Evolutionary conservation across 179 eudicot genomes (phyloP), one percentile per base, ranked within the genome.

Genomic region (Heliamphora pulchella): DNA sequence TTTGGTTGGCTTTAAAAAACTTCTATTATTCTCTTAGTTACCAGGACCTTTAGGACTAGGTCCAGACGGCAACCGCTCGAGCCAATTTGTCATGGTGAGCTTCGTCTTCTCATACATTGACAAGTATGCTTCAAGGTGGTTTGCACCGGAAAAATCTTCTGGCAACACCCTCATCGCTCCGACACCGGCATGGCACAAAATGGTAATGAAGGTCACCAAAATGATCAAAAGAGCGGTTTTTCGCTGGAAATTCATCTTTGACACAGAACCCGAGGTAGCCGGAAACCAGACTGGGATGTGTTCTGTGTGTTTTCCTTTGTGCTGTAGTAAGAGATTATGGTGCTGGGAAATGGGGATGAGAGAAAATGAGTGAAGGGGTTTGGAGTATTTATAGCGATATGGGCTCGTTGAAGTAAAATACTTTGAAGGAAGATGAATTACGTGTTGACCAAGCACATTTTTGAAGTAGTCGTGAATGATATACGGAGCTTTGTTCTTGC

Each of bases 31-130:
- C 31, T 31, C 8, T 41, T 47, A 86, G 68, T 87, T 86, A 74
- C 90, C 90, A 18, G 86, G 89, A 44, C 89, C 90, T 68, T 83
- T 87, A 15, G 78, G 80, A 63, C 87, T 86, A 14, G 90, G 90
- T 18, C 90, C 89, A 0, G 89, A 81, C 15, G 82, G 78, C 70
- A 88, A 71, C 2, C 80, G 83, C 14, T 83, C 78, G 0, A 88
- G 82, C 90, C 87, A 88, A 65, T 22, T 74, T 7, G 82, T 73
- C 84, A 88, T 46, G 14, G 51, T 82, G 5, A 22, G 15, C 70
- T 59, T 84, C 1, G 82, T 78, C n/a, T 75, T 81, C 64, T 77
- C 82, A 9, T 80, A 84, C 59, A 63, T 41, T 1, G 75, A 51
- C 1, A 84, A 61, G 43, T 81, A 79, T 20, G 78, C n/a, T 1